Evolutionary conservation across 441 rosid genomes (phyloP), one percentile per base, ranked within the genome.

Genomic region (Adansonia madagascariensis): DNA sequence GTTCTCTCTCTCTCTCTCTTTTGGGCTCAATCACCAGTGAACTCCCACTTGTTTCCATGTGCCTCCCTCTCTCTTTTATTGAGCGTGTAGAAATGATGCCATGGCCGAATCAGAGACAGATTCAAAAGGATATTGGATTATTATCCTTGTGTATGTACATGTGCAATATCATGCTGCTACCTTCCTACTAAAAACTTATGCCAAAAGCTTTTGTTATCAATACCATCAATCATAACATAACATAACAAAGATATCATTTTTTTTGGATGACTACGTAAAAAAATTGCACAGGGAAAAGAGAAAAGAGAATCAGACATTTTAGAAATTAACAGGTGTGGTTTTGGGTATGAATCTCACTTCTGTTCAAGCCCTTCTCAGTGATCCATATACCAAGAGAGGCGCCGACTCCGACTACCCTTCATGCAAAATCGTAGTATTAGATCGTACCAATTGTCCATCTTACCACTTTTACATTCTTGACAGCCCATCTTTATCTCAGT

Each of bases 41-140:
- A n/a, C 50, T 18, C 49, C 55, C 71, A 67, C 53, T 67, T 67
- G 53, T 18, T 43, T 8, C 63, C 76, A 57, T 57, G 55, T 73
- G 73, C 59, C 31, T 6, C 50, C 3, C 31, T 71, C n/a, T 41
- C 76, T 49, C 20, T 73, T 4, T 43, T 11, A 2, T 55, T 55
- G 66, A 3, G 64, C 66, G 66, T 73, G 76, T 57, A 59, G 67
- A 12, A 59, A 59, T 73, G 66, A 73, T 73, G 67, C 50, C 17
- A 52, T 22, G 27, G 62, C 15, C 14, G 75, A 71, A 71, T 2
- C 63, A 17, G 75, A 71, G 39, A 49, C 73, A 35, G 63, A 55
- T 71, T 53, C 35, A 39, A 71, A 71, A 55, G n/a, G 15, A 67
- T 63, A 31, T 31, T 63, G 75, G 35, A 35, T 55, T 55, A 24